Conservation (phyloP, 805 yeast genomes). For the Pichia sporocuriosa region DNA sequence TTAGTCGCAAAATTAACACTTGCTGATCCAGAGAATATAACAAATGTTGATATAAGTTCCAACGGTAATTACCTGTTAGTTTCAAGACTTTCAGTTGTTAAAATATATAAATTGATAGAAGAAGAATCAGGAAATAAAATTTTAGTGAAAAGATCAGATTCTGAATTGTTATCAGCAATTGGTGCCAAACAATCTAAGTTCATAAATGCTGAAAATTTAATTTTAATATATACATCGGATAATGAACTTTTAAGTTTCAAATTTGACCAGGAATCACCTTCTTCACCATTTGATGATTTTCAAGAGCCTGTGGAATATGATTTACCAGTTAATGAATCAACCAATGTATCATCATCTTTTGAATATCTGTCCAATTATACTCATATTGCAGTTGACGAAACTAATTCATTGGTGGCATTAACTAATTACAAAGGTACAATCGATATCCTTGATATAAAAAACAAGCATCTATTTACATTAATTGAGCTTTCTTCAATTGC, state of each 20-base stretch:
- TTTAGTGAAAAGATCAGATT: slow-evolving; percentile 48
- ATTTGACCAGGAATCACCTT: slow-evolving; percentile 31
- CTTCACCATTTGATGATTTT: slow-evolving; percentile 36
- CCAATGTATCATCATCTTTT: background rate
- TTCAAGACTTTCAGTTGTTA: slow-evolving; percentile 60
- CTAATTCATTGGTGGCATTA: slow-evolving; percentile 43
- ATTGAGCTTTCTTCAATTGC: slow-evolving; percentile 48
- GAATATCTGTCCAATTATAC: slow-evolving; percentile 44
- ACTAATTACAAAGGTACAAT: slow-evolving; percentile 62
- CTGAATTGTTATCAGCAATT: slow-evolving; percentile 30
- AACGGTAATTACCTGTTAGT: slow-evolving; percentile 65
- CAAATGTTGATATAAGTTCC: slow-evolving; percentile 57
- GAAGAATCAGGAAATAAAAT: slow-evolving; percentile 35
- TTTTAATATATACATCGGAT: slow-evolving; percentile 49
- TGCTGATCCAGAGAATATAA: slow-evolving; percentile 74
- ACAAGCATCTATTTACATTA: slow-evolving; percentile 31
- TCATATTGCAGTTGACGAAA: slow-evolving; percentile 42
- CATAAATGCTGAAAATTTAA: slow-evolving; percentile 29
- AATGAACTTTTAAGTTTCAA: slow-evolving; percentile 41
- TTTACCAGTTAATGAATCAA: slow-evolving; percentile 18
- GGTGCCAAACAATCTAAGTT: slow-evolving; percentile 57
- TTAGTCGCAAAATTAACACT: slow-evolving; percentile 60
- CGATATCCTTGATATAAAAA: slow-evolving; percentile 38
- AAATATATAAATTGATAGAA: slow-evolving; percentile 59
- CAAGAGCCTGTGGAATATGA: slow-evolving; percentile 28